Evolutionary conservation across 805 yeast genomes (phyloP), one percentile per base, ranked within the genome.

Genomic region (Diddensiella caesifluorescens): DNA sequence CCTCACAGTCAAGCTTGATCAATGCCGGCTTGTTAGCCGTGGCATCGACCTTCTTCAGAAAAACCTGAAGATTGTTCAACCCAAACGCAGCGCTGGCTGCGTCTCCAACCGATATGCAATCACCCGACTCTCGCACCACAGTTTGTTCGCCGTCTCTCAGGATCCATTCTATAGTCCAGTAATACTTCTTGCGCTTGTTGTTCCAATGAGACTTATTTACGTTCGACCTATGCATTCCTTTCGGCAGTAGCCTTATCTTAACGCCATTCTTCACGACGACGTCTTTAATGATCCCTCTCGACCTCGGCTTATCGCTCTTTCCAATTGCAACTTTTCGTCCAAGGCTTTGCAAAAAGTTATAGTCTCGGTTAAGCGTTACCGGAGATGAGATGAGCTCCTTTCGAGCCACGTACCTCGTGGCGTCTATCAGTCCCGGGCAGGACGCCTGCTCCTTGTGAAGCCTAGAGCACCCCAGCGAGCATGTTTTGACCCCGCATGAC

Each of bases 111-210:
- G 13, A 6, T 9, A 32, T 6, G 7, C 16, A 15, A 19, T 34
- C 48, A 3, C 34, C 27, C 13, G 41, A 27, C 22, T 39, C 32
- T 9, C 45, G 35, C 12, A 19, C 34, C 5, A 12, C 36, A 19
- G 22, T n/a, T 4, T 1, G 56, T 62, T 3, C 57, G 50, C 9
- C 57, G 55, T 10, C 59, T 61, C 3, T 73, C 58, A 2, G 35
- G 0, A 74, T 56, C 84, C 87, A 83, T 57, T 87, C 95, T 0
- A 87, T 62, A 0, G 94, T 80, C 96, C 96, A 87, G 13, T 73
- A 74, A 57, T 74, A 86, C 5, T 72, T 58, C 39, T 78, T 74
- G 46, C 69, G 62, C 46, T 71, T 71, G 56, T 76, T 74, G 57
- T 86, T 89, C 71, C 77, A 83, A 2, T 79, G 78, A 0, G 88